Percentiles rank a stretch among this genome's conserved stretches.
Conservation (phyloP, 331 rosid species). For the Stylosanthes scabra region DNA sequence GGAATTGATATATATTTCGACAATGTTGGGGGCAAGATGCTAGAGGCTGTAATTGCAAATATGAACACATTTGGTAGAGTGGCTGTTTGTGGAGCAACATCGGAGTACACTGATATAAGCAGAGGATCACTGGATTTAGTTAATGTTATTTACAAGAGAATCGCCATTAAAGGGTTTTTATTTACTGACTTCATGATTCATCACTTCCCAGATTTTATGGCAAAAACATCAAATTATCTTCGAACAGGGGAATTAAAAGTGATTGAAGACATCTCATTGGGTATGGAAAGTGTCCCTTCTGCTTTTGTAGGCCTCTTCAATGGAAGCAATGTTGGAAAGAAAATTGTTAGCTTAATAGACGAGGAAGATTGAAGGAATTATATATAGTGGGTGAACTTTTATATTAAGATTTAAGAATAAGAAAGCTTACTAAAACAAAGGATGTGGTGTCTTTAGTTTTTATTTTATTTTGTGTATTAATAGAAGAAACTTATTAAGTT, state of each 20-base stretch:
- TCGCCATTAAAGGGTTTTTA: slow-evolving; percentile 64
- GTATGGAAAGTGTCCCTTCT: slow-evolving; percentile 69
- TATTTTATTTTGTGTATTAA: too few relatives aligned
- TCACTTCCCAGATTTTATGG: slow-evolving; percentile 49
- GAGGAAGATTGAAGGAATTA: slow-evolving; percentile 44
- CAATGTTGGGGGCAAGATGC: too few relatives aligned
- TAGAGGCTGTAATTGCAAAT: too few relatives aligned
- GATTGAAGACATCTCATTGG: slow-evolving; percentile 61
- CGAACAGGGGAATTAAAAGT: slow-evolving; percentile 47
- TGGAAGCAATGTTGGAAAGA: slow-evolving; percentile 77
- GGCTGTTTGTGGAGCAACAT: too few relatives aligned
- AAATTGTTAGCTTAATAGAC: slow-evolving; percentile 49
- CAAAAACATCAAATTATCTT: slow-evolving; percentile 49
- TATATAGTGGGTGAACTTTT: too few relatives aligned
- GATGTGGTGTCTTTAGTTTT: too few relatives aligned
- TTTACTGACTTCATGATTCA: slow-evolving; percentile 44
- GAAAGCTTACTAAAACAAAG: too few relatives aligned
- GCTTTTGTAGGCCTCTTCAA: slow-evolving; percentile 70
- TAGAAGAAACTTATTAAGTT: too few relatives aligned
- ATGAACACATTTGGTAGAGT: too few relatives aligned
- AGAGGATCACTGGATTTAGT: slow-evolving; percentile 63
- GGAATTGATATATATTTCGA: too few relatives aligned
- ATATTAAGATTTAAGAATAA: too few relatives aligned
- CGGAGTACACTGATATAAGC: too few relatives aligned
- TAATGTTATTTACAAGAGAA: slow-evolving; percentile 67